Percentiles rank a stretch among this genome's conserved stretches.
Conservation (phyloP, 495 filamentous ascomycete species). For the Xylaria telfairii region DNA sequence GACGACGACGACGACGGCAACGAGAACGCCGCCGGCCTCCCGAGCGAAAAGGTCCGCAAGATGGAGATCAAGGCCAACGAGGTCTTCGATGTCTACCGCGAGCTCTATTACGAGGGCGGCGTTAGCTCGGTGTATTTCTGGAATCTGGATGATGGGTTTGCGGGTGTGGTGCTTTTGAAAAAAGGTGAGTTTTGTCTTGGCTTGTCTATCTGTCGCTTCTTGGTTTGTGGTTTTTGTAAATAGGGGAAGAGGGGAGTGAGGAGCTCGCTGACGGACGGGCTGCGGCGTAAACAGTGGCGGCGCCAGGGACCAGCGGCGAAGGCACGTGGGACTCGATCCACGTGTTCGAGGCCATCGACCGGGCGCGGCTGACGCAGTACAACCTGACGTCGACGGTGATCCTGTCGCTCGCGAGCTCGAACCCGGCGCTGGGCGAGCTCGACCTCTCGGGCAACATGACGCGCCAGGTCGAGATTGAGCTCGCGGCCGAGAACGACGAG, state of each 20-base stretch:
- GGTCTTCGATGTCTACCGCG: conserved; percentile 95
- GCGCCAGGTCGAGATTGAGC: conserved; percentile 87
- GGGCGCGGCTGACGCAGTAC: conserved; percentile 90
- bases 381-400: conserved; percentile 98
- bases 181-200: conserved; percentile 66
- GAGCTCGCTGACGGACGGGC: not conserved
- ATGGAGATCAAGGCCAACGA: conserved; percentile 94
- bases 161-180: conserved; percentile 92
- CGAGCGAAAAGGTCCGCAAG: conserved; percentile 85
- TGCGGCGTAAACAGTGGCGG: conserved; percentile 40
- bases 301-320: conserved; percentile 71
- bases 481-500: conserved; percentile 86
- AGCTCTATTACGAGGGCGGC: conserved; percentile 97
- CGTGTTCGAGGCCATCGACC: conserved; percentile 94
- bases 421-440: conserved; percentile 79
- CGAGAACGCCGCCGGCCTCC: conserved; percentile 50
- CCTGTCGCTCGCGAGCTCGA: conserved; percentile 74
- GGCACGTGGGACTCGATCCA: conserved; percentile 98
- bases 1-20: conserved; percentile 34
- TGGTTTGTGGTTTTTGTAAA: too few species aligned
- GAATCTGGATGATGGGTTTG: conserved; percentile 98
- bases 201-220: not conserved
- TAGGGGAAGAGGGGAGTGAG: not conserved
- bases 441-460: conserved; percentile 98
- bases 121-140: conserved; percentile 96